Conservation (phyloP, 2,329 filamentous ascomycete genomes). For the Aureobasidium sp. region DNA sequence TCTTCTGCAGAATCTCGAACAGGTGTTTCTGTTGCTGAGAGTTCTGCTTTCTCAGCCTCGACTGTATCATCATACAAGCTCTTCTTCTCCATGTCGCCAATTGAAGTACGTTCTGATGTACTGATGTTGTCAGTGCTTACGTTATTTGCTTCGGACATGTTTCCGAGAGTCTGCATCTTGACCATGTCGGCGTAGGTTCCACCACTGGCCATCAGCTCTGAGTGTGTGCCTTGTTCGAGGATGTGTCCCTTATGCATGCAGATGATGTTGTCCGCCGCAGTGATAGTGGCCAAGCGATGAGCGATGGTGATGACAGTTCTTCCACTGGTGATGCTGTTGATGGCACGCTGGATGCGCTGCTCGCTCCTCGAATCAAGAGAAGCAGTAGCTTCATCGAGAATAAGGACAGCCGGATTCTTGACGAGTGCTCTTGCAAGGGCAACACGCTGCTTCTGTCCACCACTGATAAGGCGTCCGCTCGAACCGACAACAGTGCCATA, state of each 20-base stretch:
- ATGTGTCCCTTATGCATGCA: slow-evolving; percentile 43
- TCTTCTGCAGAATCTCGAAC: slow-evolving; percentile 17
- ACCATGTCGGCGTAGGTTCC: slow-evolving; percentile 44
- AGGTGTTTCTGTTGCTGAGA: slow-evolving; percentile 6
- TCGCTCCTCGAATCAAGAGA: slow-evolving; percentile 37
- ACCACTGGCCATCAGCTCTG: slow-evolving; percentile 34
- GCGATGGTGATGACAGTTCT: slow-evolving; percentile 40
- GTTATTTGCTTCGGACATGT: not conserved
- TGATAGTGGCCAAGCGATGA: slow-evolving; percentile 36
- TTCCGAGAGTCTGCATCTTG: slow-evolving; percentile 35
- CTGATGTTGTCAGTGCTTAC: slow-evolving; percentile 10
- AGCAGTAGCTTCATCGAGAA: slow-evolving; percentile 36
- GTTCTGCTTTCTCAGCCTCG: slow-evolving; percentile 6
- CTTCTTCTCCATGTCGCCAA: slow-evolving; percentile 8
- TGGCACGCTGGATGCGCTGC: slow-evolving; percentile 30
- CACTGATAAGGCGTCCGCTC: slow-evolving; percentile 32
- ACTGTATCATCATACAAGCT: not conserved
- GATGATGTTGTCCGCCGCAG: slow-evolving; percentile 36
- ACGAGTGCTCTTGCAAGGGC: slow-evolving; percentile 34
- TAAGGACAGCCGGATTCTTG: slow-evolving; percentile 31
- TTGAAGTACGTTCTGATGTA: not conserved
- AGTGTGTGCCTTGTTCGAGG: slow-evolving; percentile 43
- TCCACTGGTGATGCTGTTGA: slow-evolving; percentile 26
- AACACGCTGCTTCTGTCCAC: slow-evolving; percentile 34
- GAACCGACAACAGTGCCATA: slow-evolving; percentile 49